These are phyloP conservation scores for Russula sp. DNA, from an alignment of 768 basidiomycete species.

Conservation along the genomic window DNA sequence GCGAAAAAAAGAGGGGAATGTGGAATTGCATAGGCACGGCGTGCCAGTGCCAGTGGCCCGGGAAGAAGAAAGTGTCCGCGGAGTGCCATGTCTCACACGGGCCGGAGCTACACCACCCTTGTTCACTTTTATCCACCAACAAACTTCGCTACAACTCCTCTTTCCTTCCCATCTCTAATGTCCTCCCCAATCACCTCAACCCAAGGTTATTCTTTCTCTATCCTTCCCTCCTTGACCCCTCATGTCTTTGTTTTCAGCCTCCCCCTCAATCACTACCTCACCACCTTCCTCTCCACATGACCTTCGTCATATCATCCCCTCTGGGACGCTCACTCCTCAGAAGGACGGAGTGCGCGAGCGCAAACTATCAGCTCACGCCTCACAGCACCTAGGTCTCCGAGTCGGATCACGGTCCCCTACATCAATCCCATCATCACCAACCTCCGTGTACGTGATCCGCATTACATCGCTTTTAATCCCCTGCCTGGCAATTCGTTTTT, in stretches of 20 bases:
- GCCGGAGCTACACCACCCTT: neutral
- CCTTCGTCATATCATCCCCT: slow-evolving; percentile 56
- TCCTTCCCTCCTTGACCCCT: neutral
- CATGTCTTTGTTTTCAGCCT: slow-evolving; percentile 17
- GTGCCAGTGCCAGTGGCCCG: too few species aligned
- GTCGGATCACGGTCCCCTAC: slow-evolving; percentile 63
- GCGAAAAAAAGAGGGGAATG: slow-evolving; percentile 6
- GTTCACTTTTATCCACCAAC: slow-evolving; percentile 4
- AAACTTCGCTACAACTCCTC: neutral
- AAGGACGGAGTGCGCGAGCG: slow-evolving; percentile 39
- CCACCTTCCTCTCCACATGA: slow-evolving; percentile 38
- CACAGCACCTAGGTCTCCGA: slow-evolving; percentile 49
- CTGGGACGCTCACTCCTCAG: slow-evolving; percentile 43
- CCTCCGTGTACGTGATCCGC: slow-evolving; percentile 58
- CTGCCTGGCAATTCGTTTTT: slow-evolving; percentile 2
- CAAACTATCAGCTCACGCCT: slow-evolving; percentile 44
- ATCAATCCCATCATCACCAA: slow-evolving; percentile 78
- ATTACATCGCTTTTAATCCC: slow-evolving; percentile 21
- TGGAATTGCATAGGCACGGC: neutral
- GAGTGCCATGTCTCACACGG: neutral
- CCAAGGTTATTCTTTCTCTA: slow-evolving; percentile 9
- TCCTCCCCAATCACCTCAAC: slow-evolving; percentile 16
- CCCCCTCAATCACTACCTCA: slow-evolving; percentile 20
- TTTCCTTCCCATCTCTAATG: slow-evolving; percentile 10
- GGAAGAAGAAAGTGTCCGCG: neutral